phyloP scores from a whole-genome alignment of 768 basidiomycete genomes.

The Xerocomus spinulosus region DNA sequence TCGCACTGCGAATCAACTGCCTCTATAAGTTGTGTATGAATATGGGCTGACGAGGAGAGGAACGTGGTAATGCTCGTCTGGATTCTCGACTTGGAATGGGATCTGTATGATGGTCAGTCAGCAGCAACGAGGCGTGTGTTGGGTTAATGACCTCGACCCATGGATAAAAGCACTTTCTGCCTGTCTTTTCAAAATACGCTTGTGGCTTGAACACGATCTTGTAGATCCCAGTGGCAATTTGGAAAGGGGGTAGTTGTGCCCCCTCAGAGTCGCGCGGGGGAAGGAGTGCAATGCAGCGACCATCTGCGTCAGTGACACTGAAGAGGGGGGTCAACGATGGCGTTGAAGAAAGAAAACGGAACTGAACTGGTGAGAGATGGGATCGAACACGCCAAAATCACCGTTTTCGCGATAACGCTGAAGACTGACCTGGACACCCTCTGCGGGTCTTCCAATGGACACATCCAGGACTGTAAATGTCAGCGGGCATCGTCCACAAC shows the following conservation, averaged over 20 bases:
- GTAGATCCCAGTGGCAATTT: conserved; percentile 54
- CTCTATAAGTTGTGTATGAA: conserved; percentile 88
- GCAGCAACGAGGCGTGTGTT: not conserved
- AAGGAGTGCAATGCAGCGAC: conserved; percentile 76
- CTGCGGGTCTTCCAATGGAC: conserved; percentile 75
- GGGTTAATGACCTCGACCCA: conserved; percentile 69
- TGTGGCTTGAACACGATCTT: conserved; percentile 84
- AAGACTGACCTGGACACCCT: conserved; percentile 60
- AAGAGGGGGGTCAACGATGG: not conserved
- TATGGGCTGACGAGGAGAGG: conserved; percentile 90
- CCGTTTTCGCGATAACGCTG: conserved; percentile 44
- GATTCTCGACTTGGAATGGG: conserved; percentile 65
- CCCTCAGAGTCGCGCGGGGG: conserved; percentile 48
- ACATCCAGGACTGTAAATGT: conserved; percentile 71
- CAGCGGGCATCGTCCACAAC: not conserved
- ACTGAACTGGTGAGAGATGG: conserved; percentile 58
- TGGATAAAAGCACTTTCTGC: conserved; percentile 77
- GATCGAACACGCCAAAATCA: conserved; percentile 43
- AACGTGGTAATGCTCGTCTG: conserved; percentile 84
- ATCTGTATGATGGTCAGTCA: conserved; percentile 47
- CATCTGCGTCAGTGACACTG: conserved; percentile 76
- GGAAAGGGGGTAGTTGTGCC: conserved; percentile 35
- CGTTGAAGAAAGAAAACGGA: not conserved
- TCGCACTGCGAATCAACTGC: conserved; percentile 48
- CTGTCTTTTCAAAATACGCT: conserved; percentile 67